phyloP scores from a whole-genome alignment of 164 flowering plant genomes.

The Berberis thunbergii region DNA sequence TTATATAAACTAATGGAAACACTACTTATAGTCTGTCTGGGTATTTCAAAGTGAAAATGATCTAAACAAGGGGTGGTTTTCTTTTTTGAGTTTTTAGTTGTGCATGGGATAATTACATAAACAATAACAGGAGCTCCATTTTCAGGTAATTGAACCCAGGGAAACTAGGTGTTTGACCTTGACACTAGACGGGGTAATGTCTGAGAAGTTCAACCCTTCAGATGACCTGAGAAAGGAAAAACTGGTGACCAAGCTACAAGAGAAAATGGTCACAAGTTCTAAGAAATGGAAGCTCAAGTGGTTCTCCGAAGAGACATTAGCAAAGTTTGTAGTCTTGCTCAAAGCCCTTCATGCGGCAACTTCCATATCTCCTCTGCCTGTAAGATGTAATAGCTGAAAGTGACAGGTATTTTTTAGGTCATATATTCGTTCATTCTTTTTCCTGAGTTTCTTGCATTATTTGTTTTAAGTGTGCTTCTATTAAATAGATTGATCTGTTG shows the following conservation, averaged over 20 bases:
- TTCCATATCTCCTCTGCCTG: constrained; percentile 25
- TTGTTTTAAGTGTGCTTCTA: no score
- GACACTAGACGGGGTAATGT: constrained; percentile 18
- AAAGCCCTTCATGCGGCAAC: constrained; percentile 49
- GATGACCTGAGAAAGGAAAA: constrained; percentile 2
- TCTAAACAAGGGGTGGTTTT: no score
- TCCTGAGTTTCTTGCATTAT: no score
- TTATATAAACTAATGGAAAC: no score
- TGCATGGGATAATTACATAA: no score
- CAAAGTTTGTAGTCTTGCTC: constrained; percentile 48
- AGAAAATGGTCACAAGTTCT: constrained; percentile 12
- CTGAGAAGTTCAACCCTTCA: constrained; percentile 4
- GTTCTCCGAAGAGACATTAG: constrained; percentile 47
- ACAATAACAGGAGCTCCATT: not conserved
- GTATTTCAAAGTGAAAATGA: no score
- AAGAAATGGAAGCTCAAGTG: constrained; percentile 54
- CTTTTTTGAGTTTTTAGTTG: no score
- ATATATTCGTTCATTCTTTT: no score
- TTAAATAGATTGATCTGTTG: no score
- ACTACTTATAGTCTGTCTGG: no score
- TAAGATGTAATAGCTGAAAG: constrained; percentile 13
- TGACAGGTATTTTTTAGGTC: no score
- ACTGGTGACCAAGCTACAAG: not conserved
- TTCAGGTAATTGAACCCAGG: constrained; percentile 47
- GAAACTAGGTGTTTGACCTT: constrained; percentile 38